Conservation (phyloP, 371 early-diverging fungal genomes). For the Umbelopsis sp. region DNA sequence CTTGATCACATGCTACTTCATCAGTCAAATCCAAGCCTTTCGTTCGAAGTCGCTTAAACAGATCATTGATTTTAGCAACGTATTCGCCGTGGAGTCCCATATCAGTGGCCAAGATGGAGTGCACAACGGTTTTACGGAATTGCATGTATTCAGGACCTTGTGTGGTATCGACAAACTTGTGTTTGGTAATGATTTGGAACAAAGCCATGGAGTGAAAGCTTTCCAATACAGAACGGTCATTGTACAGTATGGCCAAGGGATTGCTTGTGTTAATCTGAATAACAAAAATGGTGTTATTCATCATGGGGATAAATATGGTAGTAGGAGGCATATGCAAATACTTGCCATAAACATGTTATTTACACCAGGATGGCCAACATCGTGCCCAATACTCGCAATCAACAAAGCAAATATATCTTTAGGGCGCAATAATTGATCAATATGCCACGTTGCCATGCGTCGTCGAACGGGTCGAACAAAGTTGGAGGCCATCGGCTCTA, state of each 20-base stretch:
- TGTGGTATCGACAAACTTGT: slow-evolving; percentile 47
- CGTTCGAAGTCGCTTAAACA: slow-evolving; percentile 46
- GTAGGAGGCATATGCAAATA: background rate
- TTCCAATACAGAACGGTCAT: slow-evolving; percentile 92
- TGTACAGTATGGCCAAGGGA: slow-evolving; percentile 88
- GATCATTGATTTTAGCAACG: slow-evolving; percentile 68
- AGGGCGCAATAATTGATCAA: slow-evolving; percentile 62
- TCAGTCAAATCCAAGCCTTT: slow-evolving; percentile 31
- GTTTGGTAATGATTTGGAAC: slow-evolving; percentile 74
- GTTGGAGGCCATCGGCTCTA: slow-evolving; percentile 33
- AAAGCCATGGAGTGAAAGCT: slow-evolving; percentile 91
- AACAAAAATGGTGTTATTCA: slow-evolving; percentile 23
- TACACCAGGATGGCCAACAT: slow-evolving; percentile 87
- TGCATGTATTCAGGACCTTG: slow-evolving; percentile 41
- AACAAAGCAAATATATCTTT: slow-evolving; percentile 74
- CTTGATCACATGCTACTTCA: slow-evolving; percentile 27
- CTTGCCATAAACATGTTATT: slow-evolving; percentile 79
- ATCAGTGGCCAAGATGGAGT: slow-evolving; percentile 83
- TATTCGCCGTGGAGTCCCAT: slow-evolving; percentile 85
- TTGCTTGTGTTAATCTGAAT: slow-evolving; percentile 72
- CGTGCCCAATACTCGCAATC: slow-evolving; percentile 83
- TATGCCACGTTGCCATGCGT: slow-evolving; percentile 28
- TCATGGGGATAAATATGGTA: too few species aligned
- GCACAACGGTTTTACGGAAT: slow-evolving; percentile 72
- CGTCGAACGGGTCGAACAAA: slow-evolving; percentile 5